Percentiles rank a stretch among this genome's conserved stretches.
phyloP scores from a whole-genome alignment of 83 land plant genomes.

The Thuja plicata region DNA sequence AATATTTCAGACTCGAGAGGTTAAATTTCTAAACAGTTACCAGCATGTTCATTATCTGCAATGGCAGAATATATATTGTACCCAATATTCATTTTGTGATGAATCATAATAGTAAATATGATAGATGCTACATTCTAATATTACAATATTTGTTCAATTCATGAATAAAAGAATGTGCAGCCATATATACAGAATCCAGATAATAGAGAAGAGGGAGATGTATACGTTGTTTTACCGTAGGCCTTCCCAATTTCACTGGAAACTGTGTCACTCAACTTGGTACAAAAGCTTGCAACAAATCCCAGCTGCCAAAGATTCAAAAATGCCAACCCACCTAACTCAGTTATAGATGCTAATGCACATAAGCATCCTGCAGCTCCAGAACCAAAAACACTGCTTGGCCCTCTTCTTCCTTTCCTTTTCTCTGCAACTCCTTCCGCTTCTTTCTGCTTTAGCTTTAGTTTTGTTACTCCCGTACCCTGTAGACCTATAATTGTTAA shows the following conservation, averaged over 20 bases:
- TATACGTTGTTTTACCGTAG: slow-evolving; percentile 90
- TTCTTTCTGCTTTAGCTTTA: slow-evolving; percentile 85
- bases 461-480: slow-evolving; percentile 87
- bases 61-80: not conserved
- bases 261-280: slow-evolving; percentile 91
- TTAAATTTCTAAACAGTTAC: not conserved
- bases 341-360: slow-evolving; percentile 62
- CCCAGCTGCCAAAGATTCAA: slow-evolving; percentile 71
- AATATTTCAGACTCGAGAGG: not conserved
- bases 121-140: not conserved
- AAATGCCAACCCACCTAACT: slow-evolving; percentile 58
- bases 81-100: not conserved
- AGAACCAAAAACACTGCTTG: slow-evolving; percentile 93
- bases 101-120: not conserved
- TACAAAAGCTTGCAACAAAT: slow-evolving; percentile 92
- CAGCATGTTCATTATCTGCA: not conserved
- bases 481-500: slow-evolving; percentile 20
- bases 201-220: slow-evolving; percentile 8
- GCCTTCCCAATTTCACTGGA: slow-evolving; percentile 98
- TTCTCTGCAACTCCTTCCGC: slow-evolving; percentile 90
- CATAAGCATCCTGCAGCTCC: slow-evolving; percentile 87
- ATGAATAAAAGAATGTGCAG: not conserved
- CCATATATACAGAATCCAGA: no score
- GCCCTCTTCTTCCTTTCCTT: slow-evolving; percentile 88
- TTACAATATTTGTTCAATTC: not conserved